Conservation (phyloP, 1,139 yeast species). For the Debaryomycetaceae sp. region DNA sequence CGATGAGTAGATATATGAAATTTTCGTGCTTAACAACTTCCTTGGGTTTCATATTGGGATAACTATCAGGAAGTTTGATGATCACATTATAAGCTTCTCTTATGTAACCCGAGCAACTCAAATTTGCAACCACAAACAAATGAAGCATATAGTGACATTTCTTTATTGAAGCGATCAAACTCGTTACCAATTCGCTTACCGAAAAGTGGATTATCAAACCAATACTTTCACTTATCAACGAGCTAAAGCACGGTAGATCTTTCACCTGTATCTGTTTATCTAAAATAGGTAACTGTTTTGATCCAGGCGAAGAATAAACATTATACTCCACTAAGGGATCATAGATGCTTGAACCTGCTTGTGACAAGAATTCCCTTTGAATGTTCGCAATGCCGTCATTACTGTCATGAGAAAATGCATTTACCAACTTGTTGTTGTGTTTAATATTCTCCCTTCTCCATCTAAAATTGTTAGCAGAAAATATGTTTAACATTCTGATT, state of each 20-base stretch:
- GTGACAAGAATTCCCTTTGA: slow-evolving; percentile 16
- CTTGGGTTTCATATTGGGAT: slow-evolving; percentile 7
- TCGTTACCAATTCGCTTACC: slow-evolving; percentile 2
- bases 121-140: slow-evolving; percentile 22
- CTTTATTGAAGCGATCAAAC: slow-evolving; percentile 15
- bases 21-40: slow-evolving; percentile 17
- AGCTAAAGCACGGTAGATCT: slow-evolving; percentile 31
- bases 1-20: slow-evolving; percentile 14
- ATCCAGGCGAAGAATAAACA: slow-evolving; percentile 20
- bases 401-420: slow-evolving; percentile 4
- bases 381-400: slow-evolving; percentile 11
- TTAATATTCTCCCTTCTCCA: slow-evolving; percentile 27
- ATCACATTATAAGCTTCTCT: slow-evolving; percentile 26
- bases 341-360: slow-evolving; percentile 12
- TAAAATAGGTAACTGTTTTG: slow-evolving; percentile 21
- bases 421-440: slow-evolving; percentile 10
- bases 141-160: slow-evolving; percentile 24
- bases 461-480: slow-evolving; percentile 17
- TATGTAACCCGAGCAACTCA: slow-evolving; percentile 23
- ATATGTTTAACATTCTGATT: slow-evolving; percentile 7
- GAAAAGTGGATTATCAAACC: slow-evolving; percentile 8
- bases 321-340: slow-evolving; percentile 28
- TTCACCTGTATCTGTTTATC: slow-evolving; percentile 21
- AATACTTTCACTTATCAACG: slow-evolving; percentile 17
- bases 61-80: slow-evolving; percentile 15